phyloP scores from a whole-genome alignment of 208 protist species.

The Wallacemonas sp. region DNA sequence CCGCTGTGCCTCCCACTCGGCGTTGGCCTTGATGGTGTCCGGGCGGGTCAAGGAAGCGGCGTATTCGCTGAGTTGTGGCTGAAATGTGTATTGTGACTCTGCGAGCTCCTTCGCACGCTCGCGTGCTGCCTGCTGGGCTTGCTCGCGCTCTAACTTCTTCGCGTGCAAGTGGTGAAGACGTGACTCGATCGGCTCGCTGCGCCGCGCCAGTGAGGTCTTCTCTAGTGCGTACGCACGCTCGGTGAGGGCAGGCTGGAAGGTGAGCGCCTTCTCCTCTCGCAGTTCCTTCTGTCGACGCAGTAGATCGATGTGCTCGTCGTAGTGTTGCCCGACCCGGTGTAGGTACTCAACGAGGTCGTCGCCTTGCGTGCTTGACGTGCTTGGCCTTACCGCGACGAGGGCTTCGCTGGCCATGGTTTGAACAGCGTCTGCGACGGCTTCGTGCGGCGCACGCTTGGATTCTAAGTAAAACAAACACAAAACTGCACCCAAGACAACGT shows the following conservation, averaged over 20 bases:
- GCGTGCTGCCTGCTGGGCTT: slow-evolving; percentile 27
- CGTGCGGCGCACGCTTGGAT: too few relatives aligned
- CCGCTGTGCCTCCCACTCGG: slow-evolving; percentile 41
- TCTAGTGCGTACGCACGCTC: slow-evolving; percentile 34
- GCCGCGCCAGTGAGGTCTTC: slow-evolving; percentile 23
- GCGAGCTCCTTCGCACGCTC: slow-evolving; percentile 12
- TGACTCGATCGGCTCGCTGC: slow-evolving; percentile 40
- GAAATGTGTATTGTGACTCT: slow-evolving; percentile 25
- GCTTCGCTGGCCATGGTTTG: not conserved
- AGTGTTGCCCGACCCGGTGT: slow-evolving; percentile 47
- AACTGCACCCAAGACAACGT: not conserved
- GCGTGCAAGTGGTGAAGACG: slow-evolving; percentile 64
- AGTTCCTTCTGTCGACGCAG: slow-evolving; percentile 47
- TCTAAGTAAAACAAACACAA: not conserved
- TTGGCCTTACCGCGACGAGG: not conserved
- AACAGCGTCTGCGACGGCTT: too few relatives aligned
- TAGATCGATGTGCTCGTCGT: slow-evolving; percentile 63
- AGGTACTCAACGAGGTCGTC: slow-evolving; percentile 66
- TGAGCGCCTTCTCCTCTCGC: slow-evolving; percentile 31
- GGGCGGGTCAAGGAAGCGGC: slow-evolving; percentile 24
- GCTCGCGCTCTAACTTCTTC: slow-evolving; percentile 22
- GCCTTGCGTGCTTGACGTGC: not conserved
- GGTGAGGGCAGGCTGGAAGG: slow-evolving; percentile 55
- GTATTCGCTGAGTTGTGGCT: slow-evolving; percentile 32
- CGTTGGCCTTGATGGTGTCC: slow-evolving; percentile 12